Percentiles rank a stretch among this genome's conserved stretches.
phyloP scores from a whole-genome alignment of 2,329 filamentous ascomycete genomes.

The Talaromyces rugulosus region DNA sequence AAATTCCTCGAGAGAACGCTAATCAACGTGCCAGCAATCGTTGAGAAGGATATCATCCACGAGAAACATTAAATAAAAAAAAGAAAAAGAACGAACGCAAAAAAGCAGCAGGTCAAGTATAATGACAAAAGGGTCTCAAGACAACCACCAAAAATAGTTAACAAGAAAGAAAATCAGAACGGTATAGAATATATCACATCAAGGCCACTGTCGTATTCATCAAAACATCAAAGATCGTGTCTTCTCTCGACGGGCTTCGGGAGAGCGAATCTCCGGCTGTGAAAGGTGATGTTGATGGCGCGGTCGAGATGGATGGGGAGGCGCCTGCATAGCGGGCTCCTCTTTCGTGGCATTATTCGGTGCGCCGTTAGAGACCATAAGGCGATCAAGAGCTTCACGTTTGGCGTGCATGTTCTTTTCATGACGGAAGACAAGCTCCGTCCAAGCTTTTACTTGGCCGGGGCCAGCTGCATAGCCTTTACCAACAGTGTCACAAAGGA shows the following conservation, averaged over 20 bases:
- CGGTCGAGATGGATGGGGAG: conserved; percentile 25
- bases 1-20: neutral
- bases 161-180: conserved; percentile 12
- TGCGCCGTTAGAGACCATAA: conserved; percentile 13
- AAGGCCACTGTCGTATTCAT: conserved; percentile 5
- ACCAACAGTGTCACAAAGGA: conserved; percentile 67
- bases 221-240: conserved; percentile 40
- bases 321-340: conserved; percentile 24
- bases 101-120: conserved; percentile 15
- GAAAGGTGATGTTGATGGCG: conserved; percentile 39
- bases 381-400: conserved; percentile 25
- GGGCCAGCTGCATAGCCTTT: conserved; percentile 46
- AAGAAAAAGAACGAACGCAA: conserved; percentile 7
- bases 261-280: conserved; percentile 33
- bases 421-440: conserved; percentile 55
- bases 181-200: conserved; percentile 3
- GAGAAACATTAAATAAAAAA: conserved; percentile 4
- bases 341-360: conserved; percentile 19
- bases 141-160: conserved; percentile 14
- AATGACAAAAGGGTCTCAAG: conserved; percentile 15
- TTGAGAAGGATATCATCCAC: conserved; percentile 2
- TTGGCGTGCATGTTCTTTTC: conserved; percentile 36
- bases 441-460: conserved; percentile 54
- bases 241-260: conserved; percentile 37
- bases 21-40: conserved; percentile 1